Percentiles rank a stretch among this genome's conserved stretches.
Evolutionary conservation across 1,284 basidiomycete genomes (phyloP).

Genomic region (Tilletiopsis washingtonensis): DNA sequence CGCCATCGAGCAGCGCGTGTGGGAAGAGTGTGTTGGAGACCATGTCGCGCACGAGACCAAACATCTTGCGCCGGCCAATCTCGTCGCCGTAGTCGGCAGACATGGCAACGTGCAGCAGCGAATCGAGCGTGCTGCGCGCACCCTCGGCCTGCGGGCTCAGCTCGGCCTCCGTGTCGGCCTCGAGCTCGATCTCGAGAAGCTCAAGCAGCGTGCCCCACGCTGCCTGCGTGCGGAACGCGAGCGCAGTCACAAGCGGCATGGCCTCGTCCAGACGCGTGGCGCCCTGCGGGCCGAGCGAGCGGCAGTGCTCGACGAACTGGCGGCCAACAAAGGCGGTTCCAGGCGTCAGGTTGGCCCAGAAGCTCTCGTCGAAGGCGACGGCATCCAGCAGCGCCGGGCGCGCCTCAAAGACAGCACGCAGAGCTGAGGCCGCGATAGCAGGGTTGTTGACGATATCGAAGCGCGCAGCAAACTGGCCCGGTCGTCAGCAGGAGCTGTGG

Average conservation of each 20-base stretch:
- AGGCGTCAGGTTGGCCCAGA: conserved; percentile 69
- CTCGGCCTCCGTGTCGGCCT: conserved; percentile 16
- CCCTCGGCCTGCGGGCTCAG: conserved; percentile 20
- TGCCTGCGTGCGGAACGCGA: conserved; percentile 77
- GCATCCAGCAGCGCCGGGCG: conserved; percentile 58
- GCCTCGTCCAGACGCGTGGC: conserved; percentile 64
- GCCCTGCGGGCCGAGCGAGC: conserved; percentile 52
- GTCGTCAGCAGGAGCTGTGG: not conserved
- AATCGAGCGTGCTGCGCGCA: conserved; percentile 64
- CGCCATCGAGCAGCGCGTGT: conserved; percentile 66
- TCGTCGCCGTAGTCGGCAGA: conserved; percentile 89
- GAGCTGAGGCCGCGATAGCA: conserved; percentile 61
- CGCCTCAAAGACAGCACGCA: conserved; percentile 60
- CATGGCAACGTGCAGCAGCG: conserved; percentile 71
- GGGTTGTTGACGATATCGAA: conserved; percentile 58
- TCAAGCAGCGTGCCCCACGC: conserved; percentile 45
- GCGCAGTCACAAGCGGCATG: conserved; percentile 78
- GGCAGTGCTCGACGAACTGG: conserved; percentile 75
- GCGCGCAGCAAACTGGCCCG: conserved; percentile 52
- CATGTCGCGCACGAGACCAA: conserved; percentile 50
- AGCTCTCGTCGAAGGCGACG: conserved; percentile 67
- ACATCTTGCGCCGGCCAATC: conserved; percentile 86
- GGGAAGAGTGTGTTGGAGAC: conserved; percentile 74
- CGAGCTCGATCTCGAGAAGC: conserved; percentile 22
- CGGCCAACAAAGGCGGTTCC: conserved; percentile 77